These are phyloP conservation scores for Fusarium sp. DNA, from an alignment of 2,329 filamentous ascomycete genomes.

Conservation along the genomic window DNA sequence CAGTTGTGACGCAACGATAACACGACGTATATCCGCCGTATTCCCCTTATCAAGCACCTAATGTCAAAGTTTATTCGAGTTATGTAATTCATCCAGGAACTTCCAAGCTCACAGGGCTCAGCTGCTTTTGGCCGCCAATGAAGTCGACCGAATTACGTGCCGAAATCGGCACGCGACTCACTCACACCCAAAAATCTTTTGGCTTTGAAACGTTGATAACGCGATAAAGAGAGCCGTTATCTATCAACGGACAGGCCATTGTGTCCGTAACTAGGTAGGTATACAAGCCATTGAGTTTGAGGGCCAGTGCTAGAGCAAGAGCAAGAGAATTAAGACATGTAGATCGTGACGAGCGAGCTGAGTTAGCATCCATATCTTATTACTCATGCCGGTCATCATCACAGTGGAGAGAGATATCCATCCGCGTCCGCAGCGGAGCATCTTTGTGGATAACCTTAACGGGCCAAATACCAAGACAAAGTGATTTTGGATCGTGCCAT, in stretches of 20 bases:
- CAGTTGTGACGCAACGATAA: constrained; percentile 21
- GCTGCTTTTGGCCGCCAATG: constrained; percentile 40
- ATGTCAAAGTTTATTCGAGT: constrained; percentile 31
- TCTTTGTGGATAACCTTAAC: constrained; percentile 45
- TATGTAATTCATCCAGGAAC: constrained; percentile 37
- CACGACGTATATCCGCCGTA: constrained; percentile 19
- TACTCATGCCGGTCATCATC: constrained; percentile 18
- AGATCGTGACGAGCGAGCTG: constrained; percentile 3
- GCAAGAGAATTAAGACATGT: not conserved
- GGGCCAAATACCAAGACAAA: not conserved
- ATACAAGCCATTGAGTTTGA: not conserved
- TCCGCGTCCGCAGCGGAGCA: constrained; percentile 40
- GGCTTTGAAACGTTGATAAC: constrained; percentile 20
- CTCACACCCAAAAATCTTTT: constrained; percentile 20
- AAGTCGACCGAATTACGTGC: constrained; percentile 43
- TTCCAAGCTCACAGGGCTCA: constrained; percentile 16
- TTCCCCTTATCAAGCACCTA: constrained; percentile 42
- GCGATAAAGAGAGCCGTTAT: constrained; percentile 10
- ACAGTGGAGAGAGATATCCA: constrained; percentile 30
- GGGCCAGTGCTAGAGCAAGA: not conserved
- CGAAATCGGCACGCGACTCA: constrained; percentile 45
- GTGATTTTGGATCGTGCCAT: constrained; percentile 20
- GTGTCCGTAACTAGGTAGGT: constrained; percentile 1
- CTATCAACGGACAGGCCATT: constrained; percentile 26
- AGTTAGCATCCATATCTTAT: not conserved